phyloP scores from a whole-genome alignment of 805 yeast genomes.

The Wickerhamomyces rabaulensis region DNA sequence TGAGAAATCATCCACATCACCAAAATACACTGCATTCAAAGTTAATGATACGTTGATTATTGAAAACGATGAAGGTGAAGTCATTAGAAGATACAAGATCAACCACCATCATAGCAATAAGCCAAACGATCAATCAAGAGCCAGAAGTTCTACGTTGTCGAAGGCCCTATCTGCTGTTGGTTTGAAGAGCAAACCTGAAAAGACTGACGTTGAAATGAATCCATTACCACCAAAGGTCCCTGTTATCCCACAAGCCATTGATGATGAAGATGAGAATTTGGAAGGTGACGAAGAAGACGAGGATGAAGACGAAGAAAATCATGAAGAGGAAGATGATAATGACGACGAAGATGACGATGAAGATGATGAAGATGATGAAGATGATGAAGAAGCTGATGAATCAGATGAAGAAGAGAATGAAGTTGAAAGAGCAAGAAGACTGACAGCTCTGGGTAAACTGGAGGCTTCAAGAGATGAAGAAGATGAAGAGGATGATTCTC shows the following conservation, averaged over 20 bases:
- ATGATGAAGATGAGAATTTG: slow-evolving; percentile 16
- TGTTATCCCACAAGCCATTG: neutral
- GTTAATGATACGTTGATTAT: slow-evolving; percentile 73
- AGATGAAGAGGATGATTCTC: slow-evolving; percentile 41
- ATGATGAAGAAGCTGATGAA: slow-evolving; percentile 23
- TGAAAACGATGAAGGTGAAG: slow-evolving; percentile 90
- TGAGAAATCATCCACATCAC: slow-evolving; percentile 5
- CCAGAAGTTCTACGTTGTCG: slow-evolving; percentile 34
- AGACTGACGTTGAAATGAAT: neutral
- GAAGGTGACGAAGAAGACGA: slow-evolving; percentile 20
- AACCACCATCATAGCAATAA: slow-evolving; percentile 41
- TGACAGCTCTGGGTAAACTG: slow-evolving; percentile 49
- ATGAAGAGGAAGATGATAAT: slow-evolving; percentile 18
- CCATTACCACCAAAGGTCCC: neutral
- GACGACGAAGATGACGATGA: slow-evolving; percentile 17
- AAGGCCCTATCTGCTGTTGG: slow-evolving; percentile 56
- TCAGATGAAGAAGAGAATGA: slow-evolving; percentile 45
- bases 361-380: slow-evolving; percentile 21
- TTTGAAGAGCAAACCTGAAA: slow-evolving; percentile 25
- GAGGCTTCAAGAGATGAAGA: slow-evolving; percentile 35
- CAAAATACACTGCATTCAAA: slow-evolving; percentile 62
- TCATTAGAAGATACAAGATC: slow-evolving; percentile 75
- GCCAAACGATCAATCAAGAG: slow-evolving; percentile 8
- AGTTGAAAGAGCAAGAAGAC: slow-evolving; percentile 59
- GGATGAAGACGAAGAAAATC: slow-evolving; percentile 15